phyloP scores from a whole-genome alignment of 2,329 filamentous ascomycete genomes.

The Penicillium freii region DNA sequence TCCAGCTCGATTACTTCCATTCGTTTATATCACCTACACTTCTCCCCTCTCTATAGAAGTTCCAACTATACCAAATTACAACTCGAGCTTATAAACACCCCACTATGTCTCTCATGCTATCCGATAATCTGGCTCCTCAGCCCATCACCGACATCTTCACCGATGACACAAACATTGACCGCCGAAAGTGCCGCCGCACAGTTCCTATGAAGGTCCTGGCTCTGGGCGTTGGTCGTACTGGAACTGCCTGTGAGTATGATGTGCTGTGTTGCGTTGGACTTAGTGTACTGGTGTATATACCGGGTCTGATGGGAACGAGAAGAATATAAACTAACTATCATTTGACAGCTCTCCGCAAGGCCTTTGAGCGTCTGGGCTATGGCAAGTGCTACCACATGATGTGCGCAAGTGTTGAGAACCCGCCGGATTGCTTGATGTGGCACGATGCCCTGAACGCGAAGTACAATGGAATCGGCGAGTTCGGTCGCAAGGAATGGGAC shows the following conservation, averaged over 20 bases:
- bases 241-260: constrained; percentile 61
- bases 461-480: constrained; percentile 60
- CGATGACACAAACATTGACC: constrained; percentile 65
- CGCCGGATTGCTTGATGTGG: constrained; percentile 67
- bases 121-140: constrained; percentile 41
- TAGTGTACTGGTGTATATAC: background rate
- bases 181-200: constrained; percentile 61
- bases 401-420: constrained; percentile 67
- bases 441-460: constrained; percentile 65
- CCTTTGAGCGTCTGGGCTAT: constrained; percentile 65
- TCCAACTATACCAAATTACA: constrained; percentile 1
- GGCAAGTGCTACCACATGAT: constrained; percentile 72
- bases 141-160: constrained; percentile 53
- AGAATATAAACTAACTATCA: constrained; percentile 8
- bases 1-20: constrained; percentile 9
- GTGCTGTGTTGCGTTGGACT: background rate
- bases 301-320: background rate
- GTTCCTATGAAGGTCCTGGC: constrained; percentile 72
- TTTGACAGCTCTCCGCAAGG: constrained; percentile 59
- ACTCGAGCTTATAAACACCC: constrained; percentile 6
- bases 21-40: background rate
- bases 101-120: constrained; percentile 38
- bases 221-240: constrained; percentile 67
- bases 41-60: background rate
- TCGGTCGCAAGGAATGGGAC: constrained; percentile 67